Conservation (phyloP, 2,329 filamentous ascomycete species). For the Diaporthe sp. region DNA sequence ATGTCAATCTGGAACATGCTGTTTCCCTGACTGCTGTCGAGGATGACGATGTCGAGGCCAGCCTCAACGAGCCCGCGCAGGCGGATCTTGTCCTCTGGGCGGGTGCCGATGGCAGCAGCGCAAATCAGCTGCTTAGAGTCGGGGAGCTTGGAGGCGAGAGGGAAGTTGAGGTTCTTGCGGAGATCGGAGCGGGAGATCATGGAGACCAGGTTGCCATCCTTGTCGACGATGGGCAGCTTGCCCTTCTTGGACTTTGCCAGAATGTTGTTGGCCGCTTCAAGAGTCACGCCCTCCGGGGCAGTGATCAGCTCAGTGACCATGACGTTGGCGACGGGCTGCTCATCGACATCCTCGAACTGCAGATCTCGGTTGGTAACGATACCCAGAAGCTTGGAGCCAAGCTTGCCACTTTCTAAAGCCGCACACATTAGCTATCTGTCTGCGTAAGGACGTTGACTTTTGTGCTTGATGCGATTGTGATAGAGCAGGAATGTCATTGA, state of each 20-base stretch:
- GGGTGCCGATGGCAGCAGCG: conserved; percentile 94
- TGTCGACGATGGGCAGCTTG: conserved; percentile 93
- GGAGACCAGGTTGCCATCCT: conserved; percentile 86
- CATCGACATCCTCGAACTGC: conserved; percentile 88
- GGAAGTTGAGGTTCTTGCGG: conserved; percentile 99
- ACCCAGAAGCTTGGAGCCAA: conserved; percentile 95
- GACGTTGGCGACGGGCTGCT: conserved; percentile 84
- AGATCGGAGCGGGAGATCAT: conserved; percentile 95
- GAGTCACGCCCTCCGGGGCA: conserved; percentile 83
- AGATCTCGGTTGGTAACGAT: conserved; percentile 99
- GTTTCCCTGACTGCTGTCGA: conserved; percentile 98
- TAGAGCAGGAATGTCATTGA: conserved; percentile 37
- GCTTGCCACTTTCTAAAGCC: conserved; percentile 83
- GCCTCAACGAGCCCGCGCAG: conserved; percentile 92
- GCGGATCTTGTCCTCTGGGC: conserved; percentile 90
- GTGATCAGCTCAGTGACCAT: conserved; percentile 98
- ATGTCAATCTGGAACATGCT: conserved; percentile 99
- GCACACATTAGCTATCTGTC: conserved; percentile 53
- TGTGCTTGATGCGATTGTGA: not conserved
- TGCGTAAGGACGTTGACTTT: conserved; percentile 37
- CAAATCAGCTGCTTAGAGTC: conserved; percentile 98
- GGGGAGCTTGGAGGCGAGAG: conserved; percentile 94
- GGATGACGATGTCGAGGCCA: conserved; percentile 92
- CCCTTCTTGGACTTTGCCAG: conserved; percentile 98
- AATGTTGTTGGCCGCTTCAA: conserved; percentile 92